Base-by-base conservation (phyloP, 495 filamentous ascomycete genomes). In the Coniosporium apollinis region DNA sequence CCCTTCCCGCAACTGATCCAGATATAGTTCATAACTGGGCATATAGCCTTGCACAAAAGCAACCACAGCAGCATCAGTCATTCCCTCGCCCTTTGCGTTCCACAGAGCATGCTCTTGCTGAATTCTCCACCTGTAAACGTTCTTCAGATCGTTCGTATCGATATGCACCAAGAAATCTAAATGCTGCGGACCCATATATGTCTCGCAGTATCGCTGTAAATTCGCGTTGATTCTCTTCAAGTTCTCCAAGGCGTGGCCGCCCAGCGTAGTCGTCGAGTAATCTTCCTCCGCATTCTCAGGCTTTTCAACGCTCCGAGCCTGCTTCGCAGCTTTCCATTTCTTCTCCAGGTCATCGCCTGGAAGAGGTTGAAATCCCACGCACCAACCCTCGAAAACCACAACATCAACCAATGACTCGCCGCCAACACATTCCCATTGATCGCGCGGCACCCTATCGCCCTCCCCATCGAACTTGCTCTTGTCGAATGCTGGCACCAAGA, bases 141-240 rank as follows among this genome's bases (percentile, higher is more conserved):
- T 45, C 15, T 16, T 10, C 5, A 45, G 15, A 21, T 38, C 33
- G 5, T 41, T 29, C 8, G 43, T 45, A 31, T 45, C 43, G 16
- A 46, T 34, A 36, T 46, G 43, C 10, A 46, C 39, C 30, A 46
- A 16, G 30, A 42, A 42, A 25, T 46, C 36, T 18, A 46, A 43
- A 14, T 43, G 39, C 19, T 36, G 22, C 1, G 43, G 39, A 19
- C 43, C 43, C 43, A 43, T 43, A 20, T 42, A 46, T 1, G 40
- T 28, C 1, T 37, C 34, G 14, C 14, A 4, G 24, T 43, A 43
- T n/a, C 35, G 7, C 24, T 33, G 16, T 15, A 43, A 17, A 20
- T 19, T 26, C 6, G 3, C 4, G 22, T 43, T 43, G 3, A 43
- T 4, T 17, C 33, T 28, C 2, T 19, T 26, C 2, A 43, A 34